Evolutionary conservation across 1,284 basidiomycete genomes (phyloP).

Genomic region (Xerocomus amazonicus): DNA sequence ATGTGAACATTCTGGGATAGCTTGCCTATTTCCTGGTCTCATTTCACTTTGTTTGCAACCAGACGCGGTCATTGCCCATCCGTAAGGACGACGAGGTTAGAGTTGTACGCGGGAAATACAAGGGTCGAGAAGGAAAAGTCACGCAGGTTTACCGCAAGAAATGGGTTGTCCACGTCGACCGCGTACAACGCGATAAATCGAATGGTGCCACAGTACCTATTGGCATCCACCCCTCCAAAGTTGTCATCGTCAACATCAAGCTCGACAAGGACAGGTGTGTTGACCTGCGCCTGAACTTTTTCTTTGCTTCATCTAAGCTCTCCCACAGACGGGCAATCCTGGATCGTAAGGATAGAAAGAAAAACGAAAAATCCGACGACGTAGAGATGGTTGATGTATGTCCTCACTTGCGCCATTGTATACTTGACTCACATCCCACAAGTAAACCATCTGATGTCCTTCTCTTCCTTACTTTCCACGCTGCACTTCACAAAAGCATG

Average conservation of each 20-base stretch:
- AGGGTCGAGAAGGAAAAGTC: slow-evolving; percentile 97
- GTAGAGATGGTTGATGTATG: slow-evolving; percentile 77
- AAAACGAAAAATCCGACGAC: slow-evolving; percentile 50
- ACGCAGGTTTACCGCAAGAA: slow-evolving; percentile 99
- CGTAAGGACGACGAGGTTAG: slow-evolving; percentile 99
- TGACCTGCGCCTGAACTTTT: neutral
- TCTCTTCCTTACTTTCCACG: slow-evolving; percentile 25
- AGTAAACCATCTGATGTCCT: slow-evolving; percentile 23
- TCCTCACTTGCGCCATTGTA: slow-evolving; percentile 23
- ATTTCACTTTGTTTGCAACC: neutral
- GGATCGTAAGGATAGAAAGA: slow-evolving; percentile 77
- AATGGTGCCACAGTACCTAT: slow-evolving; percentile 94
- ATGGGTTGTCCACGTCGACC: slow-evolving; percentile 98
- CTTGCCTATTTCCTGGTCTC: neutral
- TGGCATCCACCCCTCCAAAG: slow-evolving; percentile 96
- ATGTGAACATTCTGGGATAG: slow-evolving; percentile 35
- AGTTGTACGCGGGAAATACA: slow-evolving; percentile 95
- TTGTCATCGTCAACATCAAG: slow-evolving; percentile 91
- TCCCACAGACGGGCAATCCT: slow-evolving; percentile 66
- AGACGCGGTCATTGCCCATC: slow-evolving; percentile 92
- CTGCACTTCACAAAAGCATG: slow-evolving; percentile 50
- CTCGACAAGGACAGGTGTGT: slow-evolving; percentile 80
- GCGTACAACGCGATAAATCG: slow-evolving; percentile 96
- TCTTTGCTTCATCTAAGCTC: slow-evolving; percentile 8
- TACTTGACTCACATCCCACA: slow-evolving; percentile 6